Evolutionary conservation across 1,139 yeast species (phyloP), one percentile per base, ranked within the genome.

Genomic region (Debaryomyces singareniensis): DNA sequence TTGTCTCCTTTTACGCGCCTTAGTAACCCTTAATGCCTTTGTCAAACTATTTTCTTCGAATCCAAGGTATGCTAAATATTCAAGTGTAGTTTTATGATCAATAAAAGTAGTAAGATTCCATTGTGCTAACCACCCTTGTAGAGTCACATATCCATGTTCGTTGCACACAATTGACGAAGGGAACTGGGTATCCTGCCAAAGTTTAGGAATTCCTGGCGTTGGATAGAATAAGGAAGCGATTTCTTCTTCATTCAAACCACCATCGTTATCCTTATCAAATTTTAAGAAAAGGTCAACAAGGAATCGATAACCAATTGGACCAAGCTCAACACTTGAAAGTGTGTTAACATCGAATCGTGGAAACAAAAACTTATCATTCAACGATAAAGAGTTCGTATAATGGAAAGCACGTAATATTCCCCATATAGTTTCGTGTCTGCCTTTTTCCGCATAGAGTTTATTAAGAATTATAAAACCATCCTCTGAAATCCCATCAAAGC

Each of bases 81-180:
- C 94, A 34, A 91, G 68, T 0, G 97, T 87, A 1, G 87, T 80
- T 45, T 71, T 76, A 49, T 83, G 78, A 45, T 87, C 95, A 24
- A 91, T 60, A 45, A 78, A 86, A 0, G 97, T 89, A 0, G 96
- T 86, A 79, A 91, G 80, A 43, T 91, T 81, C 98, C 98, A 91
- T 47, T 91, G 97, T 0, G 98, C 97, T 26, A 91, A 58, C 98
- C 98, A 91, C 2, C 98, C 98, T 58, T 91, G 97, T 20, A 91
- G 57, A 0, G 97, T 85, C 3, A 91, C 91, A 49, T 78, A 74
- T 0, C 96, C 96, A 38, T 77, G 78, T 40, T 86, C 96, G 49
- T 87, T 89, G 34, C 95, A 74, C 2, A 89, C 96, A 5, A 94
- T 83, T 1, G 94, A 76, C 15, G 72, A 64, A 0, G 98, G 98